phyloP scores from a whole-genome alignment of 345 rosid species.

The Eucalyptus cladocalyx region DNA sequence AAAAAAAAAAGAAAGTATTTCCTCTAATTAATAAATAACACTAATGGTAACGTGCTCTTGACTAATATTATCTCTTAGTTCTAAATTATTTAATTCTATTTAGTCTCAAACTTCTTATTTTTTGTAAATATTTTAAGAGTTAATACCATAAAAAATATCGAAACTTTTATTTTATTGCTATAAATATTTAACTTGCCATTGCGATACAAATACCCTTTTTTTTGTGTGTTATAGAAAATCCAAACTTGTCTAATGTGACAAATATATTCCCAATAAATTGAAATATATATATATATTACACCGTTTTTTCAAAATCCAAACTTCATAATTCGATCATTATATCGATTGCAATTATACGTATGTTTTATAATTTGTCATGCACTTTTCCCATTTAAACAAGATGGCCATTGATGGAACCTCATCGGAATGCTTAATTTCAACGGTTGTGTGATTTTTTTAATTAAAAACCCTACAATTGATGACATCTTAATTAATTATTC shows the following conservation, averaged over 20 bases:
- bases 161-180: too few species aligned
- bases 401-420: background rate
- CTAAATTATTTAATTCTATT: background rate
- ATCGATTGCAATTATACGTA: background rate
- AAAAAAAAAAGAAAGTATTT: too few species aligned
- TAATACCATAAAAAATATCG: too few species aligned
- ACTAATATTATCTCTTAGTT: background rate
- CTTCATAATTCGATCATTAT: background rate
- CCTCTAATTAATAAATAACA: background rate
- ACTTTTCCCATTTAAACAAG: background rate
- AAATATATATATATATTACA: too few species aligned
- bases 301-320: too few species aligned
- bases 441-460: background rate
- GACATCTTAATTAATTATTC: background rate
- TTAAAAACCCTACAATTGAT: background rate
- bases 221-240: too few species aligned
- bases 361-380: background rate
- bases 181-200: background rate
- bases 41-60: background rate
- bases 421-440: background rate
- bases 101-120: background rate
- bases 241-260: too few species aligned
- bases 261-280: too few species aligned
- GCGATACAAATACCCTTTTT: too few species aligned
- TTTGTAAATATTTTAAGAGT: background rate